Percentiles rank a stretch among this genome's conserved stretches.
Evolutionary conservation across 2,329 filamentous ascomycete genomes (phyloP).

Genomic region (Sordariomycetes sp.): DNA sequence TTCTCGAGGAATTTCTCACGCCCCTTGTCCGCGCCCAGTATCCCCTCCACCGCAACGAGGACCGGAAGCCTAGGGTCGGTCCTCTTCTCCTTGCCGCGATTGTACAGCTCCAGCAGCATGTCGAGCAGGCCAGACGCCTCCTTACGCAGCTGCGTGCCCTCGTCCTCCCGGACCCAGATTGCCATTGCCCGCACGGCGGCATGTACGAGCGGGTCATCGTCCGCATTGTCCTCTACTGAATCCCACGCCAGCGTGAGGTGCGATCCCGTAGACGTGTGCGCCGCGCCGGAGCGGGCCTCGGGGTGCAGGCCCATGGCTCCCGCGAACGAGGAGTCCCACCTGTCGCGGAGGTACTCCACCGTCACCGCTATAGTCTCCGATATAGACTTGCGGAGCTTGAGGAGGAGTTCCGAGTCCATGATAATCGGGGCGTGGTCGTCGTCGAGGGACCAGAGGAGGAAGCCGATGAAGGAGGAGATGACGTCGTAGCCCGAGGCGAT

Average conservation of each 20-base stretch:
- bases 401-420: conserved; percentile 35
- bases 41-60: conserved; percentile 45
- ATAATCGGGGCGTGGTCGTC: conserved; percentile 19
- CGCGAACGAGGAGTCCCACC: conserved; percentile 55
- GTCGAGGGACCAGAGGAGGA: conserved; percentile 40
- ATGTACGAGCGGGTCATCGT: conserved; percentile 44
- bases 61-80: conserved; percentile 44
- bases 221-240: conserved; percentile 29
- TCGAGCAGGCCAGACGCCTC: conserved; percentile 47
- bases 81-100: conserved; percentile 13
- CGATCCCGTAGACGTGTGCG: conserved; percentile 29
- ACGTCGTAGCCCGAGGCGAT: conserved; percentile 49
- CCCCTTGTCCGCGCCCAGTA: conserved; percentile 34
- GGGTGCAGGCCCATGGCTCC: conserved; percentile 49
- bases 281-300: conserved; percentile 30
- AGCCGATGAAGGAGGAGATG: conserved; percentile 45
- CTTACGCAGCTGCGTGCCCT: conserved; percentile 41
- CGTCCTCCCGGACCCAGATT: conserved; percentile 58
- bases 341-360: conserved; percentile 53
- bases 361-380: conserved; percentile 49
- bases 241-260: conserved; percentile 45
- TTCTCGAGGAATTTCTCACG: conserved; percentile 32
- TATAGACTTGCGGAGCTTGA: conserved; percentile 46
- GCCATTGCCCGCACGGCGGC: conserved; percentile 43
- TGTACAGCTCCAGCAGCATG: conserved; percentile 51